These are phyloP conservation scores for Phytophthora kernoviae DNA, from an alignment of 352 stramenopile species.

Conservation along the genomic window DNA sequence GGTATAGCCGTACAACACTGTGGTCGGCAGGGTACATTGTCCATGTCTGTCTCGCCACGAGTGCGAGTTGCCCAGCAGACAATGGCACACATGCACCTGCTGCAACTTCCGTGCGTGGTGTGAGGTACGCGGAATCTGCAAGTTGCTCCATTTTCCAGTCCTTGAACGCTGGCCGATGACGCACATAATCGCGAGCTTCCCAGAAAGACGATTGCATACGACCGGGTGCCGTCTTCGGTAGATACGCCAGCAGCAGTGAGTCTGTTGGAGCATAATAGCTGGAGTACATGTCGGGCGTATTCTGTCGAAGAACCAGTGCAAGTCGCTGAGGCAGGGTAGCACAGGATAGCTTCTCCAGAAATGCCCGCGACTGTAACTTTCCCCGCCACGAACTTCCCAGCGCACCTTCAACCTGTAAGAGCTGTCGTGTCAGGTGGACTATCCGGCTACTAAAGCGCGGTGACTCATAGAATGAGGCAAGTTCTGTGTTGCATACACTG, in stretches of 20 bases:
- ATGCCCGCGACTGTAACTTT: slow-evolving; percentile 51
- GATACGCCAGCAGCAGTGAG: slow-evolving; percentile 52
- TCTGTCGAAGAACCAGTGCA: slow-evolving; percentile 46
- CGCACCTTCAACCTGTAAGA: slow-evolving; percentile 64
- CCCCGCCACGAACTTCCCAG: slow-evolving; percentile 54
- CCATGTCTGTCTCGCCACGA: slow-evolving; percentile 50
- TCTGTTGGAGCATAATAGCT: slow-evolving; percentile 66
- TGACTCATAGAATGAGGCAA: slow-evolving; percentile 42
- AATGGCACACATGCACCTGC: slow-evolving; percentile 52
- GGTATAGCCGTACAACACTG: slow-evolving; percentile 57
- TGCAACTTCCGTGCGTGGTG: slow-evolving; percentile 55
- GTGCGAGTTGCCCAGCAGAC: slow-evolving; percentile 49
- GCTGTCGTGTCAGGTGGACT: slow-evolving; percentile 63
- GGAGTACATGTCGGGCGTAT: slow-evolving; percentile 39
- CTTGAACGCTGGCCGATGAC: slow-evolving; percentile 68
- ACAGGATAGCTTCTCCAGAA: slow-evolving; percentile 39
- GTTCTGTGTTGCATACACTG: slow-evolving; percentile 63
- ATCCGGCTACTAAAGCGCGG: slow-evolving; percentile 17
- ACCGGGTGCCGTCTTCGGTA: slow-evolving; percentile 55
- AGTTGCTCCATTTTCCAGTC: slow-evolving; percentile 61
- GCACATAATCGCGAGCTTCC: slow-evolving; percentile 63
- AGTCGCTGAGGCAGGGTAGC: slow-evolving; percentile 69
- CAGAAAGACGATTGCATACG: slow-evolving; percentile 52
- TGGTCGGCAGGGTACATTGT: slow-evolving; percentile 74
- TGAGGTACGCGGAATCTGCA: slow-evolving; percentile 57